A percentile compares a stretch with the other conserved stretches of the same genome.
Conservation (phyloP, 805 yeast species). For the Lachancea lanzarotensis region DNA sequence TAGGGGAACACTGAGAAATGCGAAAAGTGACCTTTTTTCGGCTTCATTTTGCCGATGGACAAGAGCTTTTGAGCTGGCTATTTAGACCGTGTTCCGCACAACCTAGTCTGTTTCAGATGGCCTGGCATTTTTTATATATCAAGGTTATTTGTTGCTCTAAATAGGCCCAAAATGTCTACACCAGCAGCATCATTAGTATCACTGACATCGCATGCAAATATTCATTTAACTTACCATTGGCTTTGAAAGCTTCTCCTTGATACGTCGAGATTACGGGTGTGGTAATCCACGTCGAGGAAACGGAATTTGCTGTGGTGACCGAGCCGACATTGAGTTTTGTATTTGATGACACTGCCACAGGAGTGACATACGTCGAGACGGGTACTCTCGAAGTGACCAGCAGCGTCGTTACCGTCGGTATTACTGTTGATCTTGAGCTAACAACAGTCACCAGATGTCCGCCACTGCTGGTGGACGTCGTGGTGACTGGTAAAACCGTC, state of each 20-base stretch:
- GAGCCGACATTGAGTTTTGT: neutral
- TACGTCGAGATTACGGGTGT: constrained; percentile 10
- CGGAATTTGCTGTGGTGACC: neutral
- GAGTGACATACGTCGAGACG: neutral
- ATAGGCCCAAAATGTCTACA: neutral
- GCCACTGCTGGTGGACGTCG: constrained; percentile 6
- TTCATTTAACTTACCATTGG: neutral
- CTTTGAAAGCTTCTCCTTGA: constrained; percentile 8
- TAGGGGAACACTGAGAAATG: neutral
- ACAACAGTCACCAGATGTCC: constrained; percentile 11
- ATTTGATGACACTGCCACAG: neutral
- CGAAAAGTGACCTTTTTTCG: too few relatives aligned
- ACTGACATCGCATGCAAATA: neutral
- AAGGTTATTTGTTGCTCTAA: neutral
- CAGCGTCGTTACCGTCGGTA: constrained; percentile 9
- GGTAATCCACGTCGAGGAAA: constrained; percentile 4
- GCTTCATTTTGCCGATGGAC: too few relatives aligned
- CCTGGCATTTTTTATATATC: neutral
- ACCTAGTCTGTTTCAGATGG: neutral
- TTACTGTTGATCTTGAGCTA: constrained; percentile 7
- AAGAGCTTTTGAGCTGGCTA: neutral
- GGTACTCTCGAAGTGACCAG: constrained; percentile 4
- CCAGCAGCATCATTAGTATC: constrained; percentile 2
- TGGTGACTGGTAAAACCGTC: constrained; percentile 10
- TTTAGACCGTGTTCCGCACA: too few relatives aligned